These are phyloP conservation scores for Hygrocybe coccinea DNA, from an alignment of 768 basidiomycete genomes.

Conservation along the genomic window DNA sequence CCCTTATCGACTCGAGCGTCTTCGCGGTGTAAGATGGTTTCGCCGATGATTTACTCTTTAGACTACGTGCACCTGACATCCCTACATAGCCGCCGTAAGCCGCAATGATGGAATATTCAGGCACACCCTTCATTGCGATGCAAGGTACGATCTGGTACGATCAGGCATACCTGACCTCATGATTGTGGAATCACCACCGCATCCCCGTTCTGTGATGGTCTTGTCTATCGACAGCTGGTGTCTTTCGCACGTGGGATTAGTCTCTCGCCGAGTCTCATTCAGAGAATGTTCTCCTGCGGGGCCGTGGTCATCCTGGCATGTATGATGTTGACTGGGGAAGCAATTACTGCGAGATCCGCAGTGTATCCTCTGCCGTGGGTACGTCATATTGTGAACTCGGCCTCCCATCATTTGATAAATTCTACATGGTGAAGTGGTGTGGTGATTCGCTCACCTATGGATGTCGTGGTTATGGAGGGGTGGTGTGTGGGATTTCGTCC, in stretches of 20 bases:
- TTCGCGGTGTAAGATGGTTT: too few relatives aligned
- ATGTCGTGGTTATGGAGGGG: constrained; percentile 90
- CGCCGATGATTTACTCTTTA: too few relatives aligned
- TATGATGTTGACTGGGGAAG: constrained; percentile 74
- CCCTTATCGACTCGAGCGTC: too few relatives aligned
- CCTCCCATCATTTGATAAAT: constrained; percentile 89
- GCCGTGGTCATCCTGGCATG: constrained; percentile 91
- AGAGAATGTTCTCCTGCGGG: constrained; percentile 62
- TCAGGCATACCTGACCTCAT: constrained; percentile 73
- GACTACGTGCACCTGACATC: too few relatives aligned
- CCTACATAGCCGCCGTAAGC: too few relatives aligned
- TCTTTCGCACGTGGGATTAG: constrained; percentile 61
- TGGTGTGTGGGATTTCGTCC: constrained; percentile 92
- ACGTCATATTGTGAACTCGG: constrained; percentile 38
- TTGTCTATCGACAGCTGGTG: constrained; percentile 86
- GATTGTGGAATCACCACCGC: constrained; percentile 39
- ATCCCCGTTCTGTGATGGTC: constrained; percentile 52
- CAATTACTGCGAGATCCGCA: constrained; percentile 48
- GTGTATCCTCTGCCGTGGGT: constrained; percentile 14
- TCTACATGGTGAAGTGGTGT: constrained; percentile 57
- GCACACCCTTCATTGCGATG: constrained; percentile 79
- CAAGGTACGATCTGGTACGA: constrained; percentile 95
- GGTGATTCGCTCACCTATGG: constrained; percentile 40
- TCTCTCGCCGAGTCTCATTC: constrained; percentile 52
- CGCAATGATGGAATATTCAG: too few relatives aligned